Evolutionary conservation across 805 yeast genomes (phyloP), one percentile per base, ranked within the genome.

Genomic region (Candida parachauliodes): DNA sequence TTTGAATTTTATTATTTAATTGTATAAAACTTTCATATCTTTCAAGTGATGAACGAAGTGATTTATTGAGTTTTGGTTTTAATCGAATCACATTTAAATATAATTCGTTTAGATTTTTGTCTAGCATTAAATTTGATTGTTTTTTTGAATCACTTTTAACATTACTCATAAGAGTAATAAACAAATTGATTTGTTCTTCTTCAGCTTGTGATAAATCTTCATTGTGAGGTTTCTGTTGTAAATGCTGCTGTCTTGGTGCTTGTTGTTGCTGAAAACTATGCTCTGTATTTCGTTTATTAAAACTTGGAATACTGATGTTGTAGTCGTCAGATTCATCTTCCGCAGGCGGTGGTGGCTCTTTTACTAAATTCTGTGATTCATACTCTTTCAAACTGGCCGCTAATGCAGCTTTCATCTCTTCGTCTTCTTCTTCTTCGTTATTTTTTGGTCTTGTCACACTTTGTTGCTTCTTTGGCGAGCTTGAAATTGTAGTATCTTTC

Each of bases 331-430:
- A 49, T 35, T 45, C 44, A 26, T 51, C 54, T 47, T 45, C 50
- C 33, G 42, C 39, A 27, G 46, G 39, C 28, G 50, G 36, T 22
- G 16, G 36, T 33, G 34, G 38, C 21, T 40, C 28, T 37, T 36
- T 43, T 8, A 30, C 22, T 11, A 17, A 11, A 21, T 34, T 21
- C 41, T 62, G 57, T 7, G 46, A 50, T 46, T 83, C 76, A 54
- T 83, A 70, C 41, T 89, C 97, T 37, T 72, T 72, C 44, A 93
- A 68, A 58, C 96, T 87, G 1, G 96, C 96, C 11, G 84, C 95
- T 41, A 93, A 91, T 0, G 98, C 98, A 1, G 93, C 95, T 55
- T 80, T 85, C 79, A 91, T 76, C 25, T 88, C 96, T 26, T 83
- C 91, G 31, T 68, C 74, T 52, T 88, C 95, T 2, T 77, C 85